These are phyloP conservation scores for Colletotrichum graminicola DNA, from an alignment of 2,329 filamentous ascomycete species.

Conservation along the genomic window DNA sequence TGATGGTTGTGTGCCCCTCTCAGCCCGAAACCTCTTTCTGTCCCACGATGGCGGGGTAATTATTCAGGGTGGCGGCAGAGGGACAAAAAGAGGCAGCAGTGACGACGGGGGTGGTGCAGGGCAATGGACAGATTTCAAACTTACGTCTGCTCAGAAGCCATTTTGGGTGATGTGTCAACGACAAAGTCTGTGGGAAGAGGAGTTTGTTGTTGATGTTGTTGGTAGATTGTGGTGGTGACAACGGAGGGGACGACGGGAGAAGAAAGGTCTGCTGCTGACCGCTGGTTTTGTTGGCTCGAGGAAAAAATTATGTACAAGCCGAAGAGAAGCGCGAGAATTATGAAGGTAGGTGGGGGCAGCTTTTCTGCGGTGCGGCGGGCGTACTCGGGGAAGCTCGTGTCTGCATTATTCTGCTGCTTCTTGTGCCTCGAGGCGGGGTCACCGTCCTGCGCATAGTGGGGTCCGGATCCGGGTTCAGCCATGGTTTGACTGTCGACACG, in stretches of 20 bases:
- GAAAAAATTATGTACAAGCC: slow-evolving; percentile 53
- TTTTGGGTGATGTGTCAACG: slow-evolving; percentile 58
- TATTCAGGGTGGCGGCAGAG: slow-evolving; percentile 13
- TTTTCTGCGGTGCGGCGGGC: slow-evolving; percentile 51
- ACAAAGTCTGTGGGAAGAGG: slow-evolving; percentile 42
- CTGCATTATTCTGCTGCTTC: slow-evolving; percentile 42
- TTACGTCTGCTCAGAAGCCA: slow-evolving; percentile 91
- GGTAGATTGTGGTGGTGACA: slow-evolving; percentile 42
- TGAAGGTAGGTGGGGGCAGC: slow-evolving; percentile 59
- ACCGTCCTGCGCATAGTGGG: slow-evolving; percentile 49
- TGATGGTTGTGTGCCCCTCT: slow-evolving; percentile 33
- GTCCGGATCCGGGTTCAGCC: slow-evolving; percentile 44
- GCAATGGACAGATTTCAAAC: slow-evolving; percentile 52
- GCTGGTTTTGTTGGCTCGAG: slow-evolving; percentile 45
- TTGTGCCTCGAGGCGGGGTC: slow-evolving; percentile 51
- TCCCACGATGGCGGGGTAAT: slow-evolving; percentile 51
- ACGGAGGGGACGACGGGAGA: slow-evolving; percentile 42
- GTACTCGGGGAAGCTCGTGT: slow-evolving; percentile 37
- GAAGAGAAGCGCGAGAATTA: slow-evolving; percentile 54
- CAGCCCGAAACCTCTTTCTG: slow-evolving; percentile 26
- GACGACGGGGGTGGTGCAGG: background rate
- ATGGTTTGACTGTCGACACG: slow-evolving; percentile 43
- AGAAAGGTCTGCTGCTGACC: slow-evolving; percentile 45
- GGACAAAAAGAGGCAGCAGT: slow-evolving; percentile 29
- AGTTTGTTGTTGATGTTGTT: slow-evolving; percentile 46